Evolutionary conservation across 2,329 filamentous ascomycete genomes (phyloP).

Genomic region (Pestalotiopsis sp.): DNA sequence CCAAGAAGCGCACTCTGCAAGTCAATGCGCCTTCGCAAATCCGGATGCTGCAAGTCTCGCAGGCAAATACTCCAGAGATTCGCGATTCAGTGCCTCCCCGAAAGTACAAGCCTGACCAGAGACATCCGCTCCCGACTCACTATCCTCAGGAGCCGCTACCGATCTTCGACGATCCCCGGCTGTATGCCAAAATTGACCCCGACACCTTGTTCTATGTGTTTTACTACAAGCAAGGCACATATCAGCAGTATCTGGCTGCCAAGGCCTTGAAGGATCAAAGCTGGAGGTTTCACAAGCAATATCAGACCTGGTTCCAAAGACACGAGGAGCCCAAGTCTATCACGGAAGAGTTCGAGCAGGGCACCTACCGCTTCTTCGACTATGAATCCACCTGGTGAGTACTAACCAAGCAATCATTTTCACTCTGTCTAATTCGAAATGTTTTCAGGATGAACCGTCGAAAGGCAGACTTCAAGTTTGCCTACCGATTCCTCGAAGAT

Average conservation of each 20-base stretch:
- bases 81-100: conserved; percentile 81
- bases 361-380: conserved; percentile 98
- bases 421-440: conserved; percentile 25
- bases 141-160: conserved; percentile 92
- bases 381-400: conserved; percentile 98
- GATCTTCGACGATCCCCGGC: conserved; percentile 86
- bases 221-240: conserved; percentile 96
- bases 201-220: conserved; percentile 98
- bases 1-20: conserved; percentile 69
- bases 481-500: conserved; percentile 96
- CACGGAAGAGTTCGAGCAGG: conserved; percentile 97
- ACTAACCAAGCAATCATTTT: conserved; percentile 11
- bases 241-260: conserved; percentile 93
- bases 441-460: conserved; percentile 89
- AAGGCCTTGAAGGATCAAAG: conserved; percentile 98
- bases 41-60: conserved; percentile 75
- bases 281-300: conserved; percentile 99
- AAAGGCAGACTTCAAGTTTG: conserved; percentile 98
- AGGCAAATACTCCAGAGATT: conserved; percentile 72
- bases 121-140: conserved; percentile 74
- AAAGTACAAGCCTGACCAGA: conserved; percentile 82
- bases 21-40: conserved; percentile 68
- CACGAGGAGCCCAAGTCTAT: conserved; percentile 99
- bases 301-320: conserved; percentile 98
- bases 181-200: conserved; percentile 89